Percentiles rank a stretch among this genome's conserved stretches.
These are phyloP conservation scores for Immersiella caudata DNA, from an alignment of 495 filamentous ascomycete genomes.

Conservation along the genomic window DNA sequence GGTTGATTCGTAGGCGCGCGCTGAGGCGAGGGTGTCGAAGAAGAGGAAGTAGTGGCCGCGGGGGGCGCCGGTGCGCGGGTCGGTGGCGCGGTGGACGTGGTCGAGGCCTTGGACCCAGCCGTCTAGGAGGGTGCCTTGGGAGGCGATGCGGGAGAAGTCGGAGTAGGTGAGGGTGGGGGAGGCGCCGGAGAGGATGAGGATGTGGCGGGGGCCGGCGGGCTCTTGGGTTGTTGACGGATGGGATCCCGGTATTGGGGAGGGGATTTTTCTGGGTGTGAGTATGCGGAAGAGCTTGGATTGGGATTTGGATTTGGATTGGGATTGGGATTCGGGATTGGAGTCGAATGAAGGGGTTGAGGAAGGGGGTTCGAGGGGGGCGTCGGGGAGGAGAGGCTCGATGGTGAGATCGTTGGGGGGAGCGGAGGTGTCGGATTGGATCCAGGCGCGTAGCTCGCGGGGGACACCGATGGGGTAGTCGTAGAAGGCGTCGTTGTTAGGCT, in stretches of 20 bases:
- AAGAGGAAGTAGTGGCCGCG: slow-evolving; percentile 63
- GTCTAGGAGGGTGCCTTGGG: slow-evolving; percentile 63
- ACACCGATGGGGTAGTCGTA: too few relatives aligned
- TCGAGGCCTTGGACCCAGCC: slow-evolving; percentile 61
- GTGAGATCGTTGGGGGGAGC: too few relatives aligned
- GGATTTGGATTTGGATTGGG: too few relatives aligned
- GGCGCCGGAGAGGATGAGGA: slow-evolving; percentile 51
- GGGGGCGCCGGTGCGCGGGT: slow-evolving; percentile 55
- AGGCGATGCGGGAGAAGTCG: slow-evolving; percentile 65
- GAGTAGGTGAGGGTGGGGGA: slow-evolving; percentile 58
- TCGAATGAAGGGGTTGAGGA: too few relatives aligned
- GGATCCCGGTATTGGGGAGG: background rate
- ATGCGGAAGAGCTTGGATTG: too few relatives aligned
- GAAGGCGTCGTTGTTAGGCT: too few relatives aligned
- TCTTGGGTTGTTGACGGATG: background rate
- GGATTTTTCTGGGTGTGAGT: background rate
- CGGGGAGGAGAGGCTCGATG: too few relatives aligned
- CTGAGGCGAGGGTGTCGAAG: slow-evolving; percentile 59
- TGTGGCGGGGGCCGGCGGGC: slow-evolving; percentile 28
- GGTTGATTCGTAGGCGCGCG: slow-evolving; percentile 56
- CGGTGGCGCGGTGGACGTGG: slow-evolving; percentile 56
- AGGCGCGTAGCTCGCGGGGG: too few relatives aligned
- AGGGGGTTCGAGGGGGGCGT: too few relatives aligned
- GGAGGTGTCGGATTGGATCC: too few relatives aligned
- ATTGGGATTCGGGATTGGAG: too few relatives aligned